Base-by-base conservation (phyloP, 768 basidiomycete genomes). In the Polyporus arcularius region DNA sequence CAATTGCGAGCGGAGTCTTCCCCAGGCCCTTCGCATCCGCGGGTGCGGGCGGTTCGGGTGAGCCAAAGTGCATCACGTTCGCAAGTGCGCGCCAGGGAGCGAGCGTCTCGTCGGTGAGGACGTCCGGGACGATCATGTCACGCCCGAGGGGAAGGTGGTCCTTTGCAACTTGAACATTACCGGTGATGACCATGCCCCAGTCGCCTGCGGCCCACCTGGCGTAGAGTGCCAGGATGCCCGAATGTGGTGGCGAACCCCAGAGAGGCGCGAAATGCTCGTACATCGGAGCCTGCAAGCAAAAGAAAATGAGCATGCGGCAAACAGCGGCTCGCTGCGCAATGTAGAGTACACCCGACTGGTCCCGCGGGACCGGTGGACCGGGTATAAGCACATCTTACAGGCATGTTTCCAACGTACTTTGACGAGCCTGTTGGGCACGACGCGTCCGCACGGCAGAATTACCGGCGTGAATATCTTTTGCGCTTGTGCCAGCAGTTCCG, bases 171-270 rank as follows among this genome's bases (percentile, higher is more conserved):
- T 90, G 89, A 4, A 92, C 81, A 64, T 95, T 95, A 4, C 96
- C 96, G 0, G 95, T 93, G 31, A 96, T 71, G 48, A 96, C 76
- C 81, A 97, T 92, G 0, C 93, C 96, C 92, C 92, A 98, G 49
- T 81, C 80, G 11, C 88, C 82, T 54, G 76, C 71, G 1, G 86
- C 84, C 94, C 95, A 98, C 65, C 78, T 76, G 0, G 82, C 72
- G 70, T 98, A 97, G 31, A 97, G 78, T 0, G 74, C 67, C 39
- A 80, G 68, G 71, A 94, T 90, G 46, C 78, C 71, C 14, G 75
- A 66, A 63, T 90, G 92, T 0, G 95, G 94, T 10, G 83, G 81
- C 0, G 92, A 92, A 21, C 92, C 90, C 10, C 75, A 75, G 32
- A 88, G 76, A 4, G 72, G 64, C 0, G 88, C 82, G 10, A 96